Evolutionary conservation across 179 eudicot species (phyloP), one percentile per base, ranked within the genome.

Genomic region (Patellifolia procumbens): DNA sequence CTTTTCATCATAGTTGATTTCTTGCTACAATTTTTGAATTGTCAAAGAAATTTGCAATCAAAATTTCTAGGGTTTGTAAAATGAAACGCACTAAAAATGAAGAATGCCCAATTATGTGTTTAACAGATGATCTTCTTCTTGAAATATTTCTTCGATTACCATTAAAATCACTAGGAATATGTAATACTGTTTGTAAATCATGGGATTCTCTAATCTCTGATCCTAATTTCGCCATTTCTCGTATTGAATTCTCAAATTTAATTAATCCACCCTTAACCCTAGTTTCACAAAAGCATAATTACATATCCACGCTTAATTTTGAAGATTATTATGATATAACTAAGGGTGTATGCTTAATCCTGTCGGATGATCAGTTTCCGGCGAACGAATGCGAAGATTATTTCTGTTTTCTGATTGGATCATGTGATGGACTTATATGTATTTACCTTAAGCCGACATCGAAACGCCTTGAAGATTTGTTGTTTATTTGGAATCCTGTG

Each of bases 401-500:
- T 12, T 43, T 22, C 34, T 67, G 26, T 45, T 67, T 67, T 15
- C 12, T 66, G 28, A 26, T 67, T 26, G 71, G 71, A 13, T 67
- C 71, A 45, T 37, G 52, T 45, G 12, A 67, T 67, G 71, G 71
- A 1, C 11, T 67, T 43, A 3, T 67, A 0, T 67, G 71, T 67
- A 0, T 45, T 43, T 67, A 67, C 71, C 2, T 43, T 5, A 67
- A 45, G 63, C 17, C 1, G 34, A 26, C 2, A 17, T 12, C 12
- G 19, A 67, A 24, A 66, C 29, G 1, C 22, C 15, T 0, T 22
- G 16, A n/a, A 0, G 70, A 67, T 45, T 43, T 17, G 11, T 12
- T 67, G 53, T 26, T 22, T 67, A 3, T 67, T 67, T 67, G 55
- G 71, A 67, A 67, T 20, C 71, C 55, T 66, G 2, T 8, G 8